These are phyloP conservation scores for Comarum palustre DNA, from an alignment of 306 rosid genomes.

Conservation along the genomic window DNA sequence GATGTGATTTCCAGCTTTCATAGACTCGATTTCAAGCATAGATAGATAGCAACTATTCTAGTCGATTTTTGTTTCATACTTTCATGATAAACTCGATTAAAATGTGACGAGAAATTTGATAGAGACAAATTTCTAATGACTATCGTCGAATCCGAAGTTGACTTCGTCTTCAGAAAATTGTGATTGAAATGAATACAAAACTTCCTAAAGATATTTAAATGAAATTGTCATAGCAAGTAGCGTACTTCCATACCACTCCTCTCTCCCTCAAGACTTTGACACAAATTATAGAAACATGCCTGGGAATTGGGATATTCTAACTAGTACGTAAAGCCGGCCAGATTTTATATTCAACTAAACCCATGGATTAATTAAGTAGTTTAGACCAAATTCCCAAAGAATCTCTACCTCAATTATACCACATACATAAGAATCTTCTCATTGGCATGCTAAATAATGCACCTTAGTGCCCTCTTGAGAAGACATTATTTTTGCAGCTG, in stretches of 20 bases:
- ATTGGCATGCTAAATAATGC: background rate
- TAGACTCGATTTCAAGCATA: background rate
- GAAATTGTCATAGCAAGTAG: background rate
- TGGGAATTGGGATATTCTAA: background rate
- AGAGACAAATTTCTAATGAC: constrained; percentile 7
- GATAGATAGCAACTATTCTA: background rate
- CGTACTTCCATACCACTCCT: background rate
- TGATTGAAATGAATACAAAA: background rate
- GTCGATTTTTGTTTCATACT: background rate
- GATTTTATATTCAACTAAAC: background rate
- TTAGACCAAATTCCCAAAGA: background rate
- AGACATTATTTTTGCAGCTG: background rate
- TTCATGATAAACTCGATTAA: background rate
- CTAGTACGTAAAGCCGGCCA: background rate
- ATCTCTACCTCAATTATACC: background rate
- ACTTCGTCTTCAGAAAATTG: background rate
- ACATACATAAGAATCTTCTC: background rate
- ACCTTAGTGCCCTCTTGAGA: background rate
- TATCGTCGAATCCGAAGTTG: background rate
- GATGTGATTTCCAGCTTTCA: background rate
- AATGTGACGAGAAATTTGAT: background rate
- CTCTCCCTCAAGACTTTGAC: background rate
- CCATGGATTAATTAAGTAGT: background rate
- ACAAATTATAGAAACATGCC: background rate
- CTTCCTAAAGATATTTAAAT: background rate